phyloP scores from a whole-genome alignment of 106 monocot genomes.

The Allium cepa region DNA sequence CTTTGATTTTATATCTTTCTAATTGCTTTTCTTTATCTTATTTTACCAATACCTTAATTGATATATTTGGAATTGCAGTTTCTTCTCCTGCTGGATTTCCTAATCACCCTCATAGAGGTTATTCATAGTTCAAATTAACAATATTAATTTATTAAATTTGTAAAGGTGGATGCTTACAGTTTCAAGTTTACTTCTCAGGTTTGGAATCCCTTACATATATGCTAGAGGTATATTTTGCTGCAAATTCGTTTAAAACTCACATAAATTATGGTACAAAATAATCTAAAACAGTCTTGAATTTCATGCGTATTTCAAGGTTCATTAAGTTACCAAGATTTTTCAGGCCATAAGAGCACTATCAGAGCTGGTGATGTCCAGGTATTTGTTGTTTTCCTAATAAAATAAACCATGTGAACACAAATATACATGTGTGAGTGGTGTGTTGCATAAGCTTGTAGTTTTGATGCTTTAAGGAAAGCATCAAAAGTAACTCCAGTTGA shows the following conservation, averaged over 20 bases:
- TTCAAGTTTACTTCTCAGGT: conserved; percentile 16
- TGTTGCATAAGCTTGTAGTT: no score
- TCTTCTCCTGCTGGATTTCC: conserved; percentile 62
- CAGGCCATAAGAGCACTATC: conserved; percentile 67
- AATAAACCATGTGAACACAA: neutral
- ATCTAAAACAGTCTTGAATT: neutral
- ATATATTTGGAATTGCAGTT: conserved; percentile 15
- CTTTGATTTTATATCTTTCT: neutral
- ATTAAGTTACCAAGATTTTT: conserved; percentile 66
- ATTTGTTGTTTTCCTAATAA: neutral
- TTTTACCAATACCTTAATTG: neutral
- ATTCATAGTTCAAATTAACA: neutral
- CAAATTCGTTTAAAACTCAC: neutral
- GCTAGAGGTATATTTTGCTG: conserved; percentile 34
- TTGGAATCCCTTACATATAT: conserved; percentile 75
- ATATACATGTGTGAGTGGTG: no score
- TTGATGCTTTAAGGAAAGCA: no score
- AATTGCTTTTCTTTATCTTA: neutral
- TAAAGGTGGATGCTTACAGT: no score
- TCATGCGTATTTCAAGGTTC: conserved; percentile 33
- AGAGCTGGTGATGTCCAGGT: conserved; percentile 76
- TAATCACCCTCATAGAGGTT: conserved; percentile 76
- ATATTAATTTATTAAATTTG: no score
- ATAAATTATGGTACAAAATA: neutral
- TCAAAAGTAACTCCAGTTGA: no score